Evolutionary conservation across 2,329 filamentous ascomycete genomes (phyloP).

Genomic region (Pseudocercospora vitis): DNA sequence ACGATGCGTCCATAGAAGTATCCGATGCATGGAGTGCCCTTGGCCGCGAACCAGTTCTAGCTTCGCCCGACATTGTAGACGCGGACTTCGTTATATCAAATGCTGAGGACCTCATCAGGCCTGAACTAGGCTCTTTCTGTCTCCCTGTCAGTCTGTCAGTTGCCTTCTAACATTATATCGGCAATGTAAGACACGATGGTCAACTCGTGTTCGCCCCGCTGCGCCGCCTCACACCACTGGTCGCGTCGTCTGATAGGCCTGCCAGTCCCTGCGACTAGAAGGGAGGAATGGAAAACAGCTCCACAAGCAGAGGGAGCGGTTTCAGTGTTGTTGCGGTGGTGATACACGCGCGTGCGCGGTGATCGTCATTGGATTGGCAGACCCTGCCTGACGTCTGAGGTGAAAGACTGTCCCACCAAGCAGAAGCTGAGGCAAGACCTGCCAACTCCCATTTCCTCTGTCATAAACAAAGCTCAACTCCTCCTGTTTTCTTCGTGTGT

Average conservation of each 20-base stretch:
- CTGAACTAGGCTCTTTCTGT: no score
- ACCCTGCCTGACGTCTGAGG: no score
- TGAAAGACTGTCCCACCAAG: no score
- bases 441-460: no score
- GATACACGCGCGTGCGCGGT: not conserved
- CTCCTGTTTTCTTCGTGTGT: no score
- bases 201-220: not conserved
- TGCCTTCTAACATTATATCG: no score
- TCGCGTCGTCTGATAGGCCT: not conserved
- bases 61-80: not conserved
- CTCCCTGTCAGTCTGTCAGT: no score
- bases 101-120: no score
- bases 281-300: not conserved
- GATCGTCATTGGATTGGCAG: not conserved
- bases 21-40: not conserved
- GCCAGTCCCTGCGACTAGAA: not conserved
- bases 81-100: not conserved
- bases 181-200: not conserved
- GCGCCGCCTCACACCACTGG: not conserved
- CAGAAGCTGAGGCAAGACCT: no score
- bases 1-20: not conserved
- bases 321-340: not conserved
- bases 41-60: not conserved
- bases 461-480: no score
- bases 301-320: no score